Percentiles rank a stretch among this genome's conserved stretches.
phyloP scores from a whole-genome alignment of 805 yeast species.

The Wickerhamomyces chaumierensis region DNA sequence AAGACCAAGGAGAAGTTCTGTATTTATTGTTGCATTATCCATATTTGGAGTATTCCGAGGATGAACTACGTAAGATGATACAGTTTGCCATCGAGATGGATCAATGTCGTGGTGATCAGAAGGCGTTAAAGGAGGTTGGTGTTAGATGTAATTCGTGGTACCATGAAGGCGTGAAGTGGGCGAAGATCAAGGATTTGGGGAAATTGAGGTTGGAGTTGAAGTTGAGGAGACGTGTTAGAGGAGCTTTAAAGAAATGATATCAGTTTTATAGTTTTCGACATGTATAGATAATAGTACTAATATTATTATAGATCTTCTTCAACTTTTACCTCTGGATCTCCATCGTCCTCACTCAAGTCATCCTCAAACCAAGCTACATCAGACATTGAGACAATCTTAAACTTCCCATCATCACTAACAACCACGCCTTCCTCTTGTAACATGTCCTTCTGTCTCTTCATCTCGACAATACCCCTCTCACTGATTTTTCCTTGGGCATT shows the following conservation, averaged over 20 bases:
- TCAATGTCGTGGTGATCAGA: constrained; percentile 22
- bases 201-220: constrained; percentile 35
- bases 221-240: constrained; percentile 29
- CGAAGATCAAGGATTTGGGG: constrained; percentile 30
- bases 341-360: too few relatives aligned
- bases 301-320: too few relatives aligned
- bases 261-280: too few relatives aligned
- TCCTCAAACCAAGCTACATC: too few relatives aligned
- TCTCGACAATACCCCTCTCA: constrained; percentile 19
- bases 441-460: constrained; percentile 32
- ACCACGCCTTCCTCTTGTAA: constrained; percentile 39
- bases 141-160: constrained; percentile 27
- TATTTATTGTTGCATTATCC: constrained; percentile 37
- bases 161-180: constrained; percentile 28
- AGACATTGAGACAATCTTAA: too few relatives aligned
- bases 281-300: too few relatives aligned
- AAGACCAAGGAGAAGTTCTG: constrained; percentile 37
- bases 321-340: too few relatives aligned
- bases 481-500: not conserved
- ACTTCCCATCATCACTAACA: constrained; percentile 19
- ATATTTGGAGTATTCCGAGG: constrained; percentile 15
- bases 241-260: constrained; percentile 12
- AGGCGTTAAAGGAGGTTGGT: constrained; percentile 25
- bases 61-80: constrained; percentile 17
- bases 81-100: constrained; percentile 25